A percentile compares a stretch with the other conserved stretches of the same genome.
Evolutionary conservation across 2,329 filamentous ascomycete genomes (phyloP).

Genomic region (Calonectria henricotiae): DNA sequence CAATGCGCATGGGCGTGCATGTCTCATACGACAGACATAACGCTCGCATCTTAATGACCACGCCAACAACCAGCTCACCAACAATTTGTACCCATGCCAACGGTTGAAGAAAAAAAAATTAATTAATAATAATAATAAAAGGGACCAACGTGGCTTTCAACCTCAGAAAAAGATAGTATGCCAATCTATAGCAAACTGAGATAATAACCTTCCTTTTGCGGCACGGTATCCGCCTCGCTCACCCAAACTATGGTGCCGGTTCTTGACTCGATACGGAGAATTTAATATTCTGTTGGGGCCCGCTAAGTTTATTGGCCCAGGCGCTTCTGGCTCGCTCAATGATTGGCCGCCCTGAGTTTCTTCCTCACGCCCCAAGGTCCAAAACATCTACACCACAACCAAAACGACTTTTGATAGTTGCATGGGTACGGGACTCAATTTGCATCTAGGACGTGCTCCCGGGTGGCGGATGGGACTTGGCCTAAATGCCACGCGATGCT

Average conservation of each 20-base stretch:
- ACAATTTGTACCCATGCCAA: slow-evolving; percentile 15
- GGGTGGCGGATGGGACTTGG: not conserved
- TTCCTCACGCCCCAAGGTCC: not conserved
- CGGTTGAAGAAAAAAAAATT: not conserved
- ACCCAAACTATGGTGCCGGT: slow-evolving; percentile 17
- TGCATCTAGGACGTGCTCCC: slow-evolving; percentile 5
- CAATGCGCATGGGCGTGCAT: slow-evolving; percentile 16
- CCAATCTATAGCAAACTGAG: slow-evolving; percentile 6
- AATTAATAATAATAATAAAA: too few relatives aligned
- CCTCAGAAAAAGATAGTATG: slow-evolving; percentile 5
- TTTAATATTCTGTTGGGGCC: slow-evolving; percentile 11
- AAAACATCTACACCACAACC: not conserved
- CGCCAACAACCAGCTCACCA: slow-evolving; percentile 1
- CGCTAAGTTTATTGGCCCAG: slow-evolving; percentile 45
- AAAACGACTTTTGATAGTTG: slow-evolving; percentile 10
- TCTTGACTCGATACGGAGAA: slow-evolving; percentile 17
- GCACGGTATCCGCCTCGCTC: slow-evolving; percentile 21
- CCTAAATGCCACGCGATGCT: slow-evolving; percentile 11
- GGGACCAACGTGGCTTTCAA: slow-evolving; percentile 7
- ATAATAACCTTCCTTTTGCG: slow-evolving; percentile 21
- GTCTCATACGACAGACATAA: slow-evolving; percentile 23
- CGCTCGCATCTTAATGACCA: slow-evolving; percentile 13
- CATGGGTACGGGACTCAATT: not conserved
- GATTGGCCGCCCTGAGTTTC: slow-evolving; percentile 52
- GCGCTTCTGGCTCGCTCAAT: slow-evolving; percentile 17